Base-by-base conservation (phyloP, 1,139 yeast genomes). In the Kurtzmaniella quercitrusa region DNA sequence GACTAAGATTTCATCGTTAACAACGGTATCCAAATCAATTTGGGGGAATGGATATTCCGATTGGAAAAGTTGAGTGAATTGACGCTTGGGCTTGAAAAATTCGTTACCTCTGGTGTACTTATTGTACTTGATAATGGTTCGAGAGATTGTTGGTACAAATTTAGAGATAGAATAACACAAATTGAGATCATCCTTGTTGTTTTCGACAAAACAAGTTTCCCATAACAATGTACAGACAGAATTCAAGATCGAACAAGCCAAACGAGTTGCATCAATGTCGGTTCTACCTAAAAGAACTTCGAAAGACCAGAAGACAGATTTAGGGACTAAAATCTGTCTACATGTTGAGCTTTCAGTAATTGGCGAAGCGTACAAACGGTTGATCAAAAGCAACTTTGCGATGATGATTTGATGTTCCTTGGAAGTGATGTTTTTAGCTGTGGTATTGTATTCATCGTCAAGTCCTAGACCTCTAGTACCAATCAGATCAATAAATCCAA, bases 21-120 rank as follows among this genome's bases (percentile, higher is more conserved):
- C 87, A 41, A 82, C 71, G 0, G 95, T 83, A 56, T 88, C 96
- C 52, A 86, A 76, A 1, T 93, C 81, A 36, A 74, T 58, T 36
- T 81, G 82, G 42, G 65, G 66, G 55, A 84, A 83, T 16, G 96
- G 95, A 55, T 76, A 78, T 14, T 66, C 64, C 16, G 73, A 71
- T 4, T 95, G 95, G 66, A 88, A 88, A 32, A 88, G 62, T 33
- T 69, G 68, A 0, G 88, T 80, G 54, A 80, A 84, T 0, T 79
- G 72, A 63, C 88, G 77, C 59, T 76, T 82, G 22, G 82, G 74
- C 44, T 73, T 76, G 61, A 79, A 80, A 41, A 68, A 65, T 3
- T 74, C 78, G 42, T 71, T 70, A 15, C 71, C 71, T 54, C 79
- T 68, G 38, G 84, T 74, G 53, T 67, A 72, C 52, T 75, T 75